phyloP scores from a whole-genome alignment of 2,329 filamentous ascomycete genomes.

The Neonectria sp. region DNA sequence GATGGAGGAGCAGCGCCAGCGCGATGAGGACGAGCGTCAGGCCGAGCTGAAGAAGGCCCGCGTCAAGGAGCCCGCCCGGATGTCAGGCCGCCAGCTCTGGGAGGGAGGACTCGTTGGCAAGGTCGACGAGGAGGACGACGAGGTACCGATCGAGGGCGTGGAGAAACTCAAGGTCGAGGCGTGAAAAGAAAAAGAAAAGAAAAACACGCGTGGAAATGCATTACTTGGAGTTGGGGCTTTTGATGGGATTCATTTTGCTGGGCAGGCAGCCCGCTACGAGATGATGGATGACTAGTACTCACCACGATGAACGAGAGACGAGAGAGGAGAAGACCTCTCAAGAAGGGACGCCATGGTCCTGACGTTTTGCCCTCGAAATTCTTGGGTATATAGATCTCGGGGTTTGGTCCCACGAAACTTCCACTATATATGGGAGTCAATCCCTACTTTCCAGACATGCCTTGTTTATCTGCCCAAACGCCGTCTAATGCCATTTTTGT shows the following conservation, averaged over 20 bases:
- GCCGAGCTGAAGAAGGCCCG: conserved; percentile 87
- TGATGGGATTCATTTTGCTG: conserved; percentile 35
- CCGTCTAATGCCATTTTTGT: conserved; percentile 38
- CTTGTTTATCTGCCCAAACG: conserved; percentile 44
- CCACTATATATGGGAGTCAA: conserved; percentile 40
- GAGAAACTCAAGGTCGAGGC: conserved; percentile 80
- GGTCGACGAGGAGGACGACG: conserved; percentile 77
- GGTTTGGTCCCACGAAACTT: conserved; percentile 34
- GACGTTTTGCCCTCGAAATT: conserved; percentile 23
- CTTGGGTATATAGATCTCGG: conserved; percentile 40
- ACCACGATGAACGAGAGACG: conserved; percentile 18
- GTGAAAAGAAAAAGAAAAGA: conserved; percentile 30
- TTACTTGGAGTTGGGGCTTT: conserved; percentile 47
- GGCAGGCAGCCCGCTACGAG: conserved; percentile 25
- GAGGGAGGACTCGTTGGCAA: conserved; percentile 80
- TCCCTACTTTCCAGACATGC: conserved; percentile 39
- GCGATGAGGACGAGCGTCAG: conserved; percentile 81
- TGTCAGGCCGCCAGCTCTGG: conserved; percentile 85
- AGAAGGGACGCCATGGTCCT: background rate
- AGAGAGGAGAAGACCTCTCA: conserved; percentile 9
- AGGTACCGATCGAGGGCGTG: conserved; percentile 73
- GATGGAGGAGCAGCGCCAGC: conserved; percentile 80
- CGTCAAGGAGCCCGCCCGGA: conserved; percentile 80
- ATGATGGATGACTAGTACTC: conserved; percentile 16
- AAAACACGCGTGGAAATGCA: conserved; percentile 28